Base-by-base conservation (phyloP, 1,284 basidiomycete species). In the Malassezia slooffiae region DNA sequence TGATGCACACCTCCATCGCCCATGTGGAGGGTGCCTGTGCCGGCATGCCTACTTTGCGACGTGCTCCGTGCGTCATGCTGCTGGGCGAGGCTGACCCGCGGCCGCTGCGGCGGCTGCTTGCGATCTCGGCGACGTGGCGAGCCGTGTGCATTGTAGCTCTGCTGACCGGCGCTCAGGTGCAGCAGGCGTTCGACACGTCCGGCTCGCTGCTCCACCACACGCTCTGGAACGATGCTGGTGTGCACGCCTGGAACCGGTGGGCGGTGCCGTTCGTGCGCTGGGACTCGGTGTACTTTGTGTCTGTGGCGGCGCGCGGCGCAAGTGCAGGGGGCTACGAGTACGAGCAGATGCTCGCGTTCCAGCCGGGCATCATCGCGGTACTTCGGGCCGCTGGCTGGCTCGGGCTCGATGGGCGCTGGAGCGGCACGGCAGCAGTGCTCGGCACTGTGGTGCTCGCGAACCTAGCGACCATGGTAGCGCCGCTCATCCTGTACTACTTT, bases 321-420 rank as follows among this genome's bases (percentile, higher is more conserved):
- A n/a, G n/a, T n/a, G n/a, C n/a, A n/a, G 70, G 78, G 13, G 62
- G 62, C 1, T 85, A 91, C 67, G 64, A 71, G 4, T 80, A 79
- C 67, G 91, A 96, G 68, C 77, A 93, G 60, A 76, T 85, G 58
- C 83, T 85, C 74, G 91, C 91, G 0, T 96, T 89, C 66, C 78
- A 88, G 52, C 83, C 85, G 2, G 85, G 79, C 5, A 56, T 62
- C 28, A 42, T 62, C 7, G 38, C 23, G 10, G 38, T 68, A 6
- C 42, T 66, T 1, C 40, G 63, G 50, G 7, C 26, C 24, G 2
- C 6, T 47, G 22, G 43, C 43, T n/a, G 44, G 47, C 0, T 23
- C 16, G 4, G 27, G 5, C n/a, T n/a, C 17, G n/a, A 3, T 1
- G 16, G 8, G 5, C 9, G 30, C 1, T 66, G 65, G 62, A 57